Conservation (phyloP, 2,329 filamentous ascomycete species). For the Phyllosticta citrichinensis region DNA sequence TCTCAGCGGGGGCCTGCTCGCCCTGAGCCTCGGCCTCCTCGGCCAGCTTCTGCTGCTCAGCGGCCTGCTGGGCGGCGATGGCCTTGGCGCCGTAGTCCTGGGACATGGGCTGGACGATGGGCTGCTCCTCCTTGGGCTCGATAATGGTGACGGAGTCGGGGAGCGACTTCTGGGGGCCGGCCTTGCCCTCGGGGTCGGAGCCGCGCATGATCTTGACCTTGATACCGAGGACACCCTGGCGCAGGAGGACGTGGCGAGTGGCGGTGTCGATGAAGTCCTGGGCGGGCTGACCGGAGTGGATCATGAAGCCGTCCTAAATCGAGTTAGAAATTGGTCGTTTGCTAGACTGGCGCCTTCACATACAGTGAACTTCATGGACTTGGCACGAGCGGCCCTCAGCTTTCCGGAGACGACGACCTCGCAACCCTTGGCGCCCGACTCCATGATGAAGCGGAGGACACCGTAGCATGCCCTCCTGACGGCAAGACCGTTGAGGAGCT, state of each 20-base stretch:
- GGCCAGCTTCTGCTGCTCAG: conserved; percentile 48
- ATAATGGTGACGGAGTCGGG: conserved; percentile 99
- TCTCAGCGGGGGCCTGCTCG: conserved; percentile 19
- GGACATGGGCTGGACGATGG: conserved; percentile 86
- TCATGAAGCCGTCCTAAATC: conserved; percentile 91
- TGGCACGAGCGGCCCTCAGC: conserved; percentile 96
- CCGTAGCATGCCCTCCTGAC: conserved; percentile 99
- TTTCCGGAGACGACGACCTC: conserved; percentile 99
- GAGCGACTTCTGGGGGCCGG: conserved; percentile 91
- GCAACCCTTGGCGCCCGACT: conserved; percentile 98
- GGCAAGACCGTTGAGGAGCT: conserved; percentile 98
- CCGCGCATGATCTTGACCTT: conserved; percentile 99
- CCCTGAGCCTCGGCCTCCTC: conserved; percentile 47
- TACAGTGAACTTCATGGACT: conserved; percentile 99
- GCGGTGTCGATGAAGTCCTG: conserved; percentile 99
- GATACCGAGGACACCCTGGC: conserved; percentile 99
- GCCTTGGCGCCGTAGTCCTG: conserved; percentile 99
- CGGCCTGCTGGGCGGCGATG: conserved; percentile 56
- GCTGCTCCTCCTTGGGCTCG: conserved; percentile 99
- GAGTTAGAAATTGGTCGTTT: neutral
- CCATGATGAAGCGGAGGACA: conserved; percentile 99
- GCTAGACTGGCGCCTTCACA: conserved; percentile 19
- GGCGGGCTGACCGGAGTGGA: conserved; percentile 99
- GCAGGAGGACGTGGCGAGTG: conserved; percentile 97
- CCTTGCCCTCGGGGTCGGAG: conserved; percentile 98